Percentiles rank a stretch among this genome's conserved stretches.
These are phyloP conservation scores for Planoprotostelium fungivorum DNA, from an alignment of 78 protist genomes.

Conservation along the genomic window DNA sequence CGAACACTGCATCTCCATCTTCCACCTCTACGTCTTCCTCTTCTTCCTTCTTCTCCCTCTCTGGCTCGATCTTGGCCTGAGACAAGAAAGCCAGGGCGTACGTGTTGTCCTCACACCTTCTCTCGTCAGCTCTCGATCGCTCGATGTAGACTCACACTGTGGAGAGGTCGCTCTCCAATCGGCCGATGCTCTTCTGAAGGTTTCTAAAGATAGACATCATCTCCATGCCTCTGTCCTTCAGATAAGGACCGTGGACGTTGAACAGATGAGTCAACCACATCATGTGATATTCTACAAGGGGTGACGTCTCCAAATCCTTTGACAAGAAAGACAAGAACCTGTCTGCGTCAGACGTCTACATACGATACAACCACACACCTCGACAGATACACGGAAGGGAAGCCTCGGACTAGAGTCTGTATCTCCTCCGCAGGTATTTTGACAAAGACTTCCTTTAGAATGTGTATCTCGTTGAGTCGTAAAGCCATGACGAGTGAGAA, in stretches of 20 bases:
- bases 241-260: constrained; percentile 47
- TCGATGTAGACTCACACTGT: constrained; percentile 23
- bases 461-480: constrained; percentile 64
- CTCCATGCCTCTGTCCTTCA: constrained; percentile 24
- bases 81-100: constrained; percentile 28
- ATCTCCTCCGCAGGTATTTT: constrained; percentile 46
- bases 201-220: constrained; percentile 41
- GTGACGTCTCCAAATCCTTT: constrained; percentile 20
- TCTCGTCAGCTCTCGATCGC: neutral
- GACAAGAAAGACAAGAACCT: constrained; percentile 60
- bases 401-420: constrained; percentile 37
- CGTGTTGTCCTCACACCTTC: constrained; percentile 47
- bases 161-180: constrained; percentile 38
- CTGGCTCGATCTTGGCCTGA: neutral
- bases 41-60: neutral
- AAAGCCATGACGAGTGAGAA: constrained; percentile 74
- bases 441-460: constrained; percentile 43
- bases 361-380: constrained; percentile 4
- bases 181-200: constrained; percentile 44
- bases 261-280: constrained; percentile 49
- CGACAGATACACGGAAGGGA: constrained; percentile 14
- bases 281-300: constrained; percentile 70
- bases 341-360: constrained; percentile 19
- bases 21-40: neutral
- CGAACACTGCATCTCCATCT: neutral